These are phyloP conservation scores for Ganoderma meredithae DNA, from an alignment of 1,284 basidiomycete species.

Conservation along the genomic window DNA sequence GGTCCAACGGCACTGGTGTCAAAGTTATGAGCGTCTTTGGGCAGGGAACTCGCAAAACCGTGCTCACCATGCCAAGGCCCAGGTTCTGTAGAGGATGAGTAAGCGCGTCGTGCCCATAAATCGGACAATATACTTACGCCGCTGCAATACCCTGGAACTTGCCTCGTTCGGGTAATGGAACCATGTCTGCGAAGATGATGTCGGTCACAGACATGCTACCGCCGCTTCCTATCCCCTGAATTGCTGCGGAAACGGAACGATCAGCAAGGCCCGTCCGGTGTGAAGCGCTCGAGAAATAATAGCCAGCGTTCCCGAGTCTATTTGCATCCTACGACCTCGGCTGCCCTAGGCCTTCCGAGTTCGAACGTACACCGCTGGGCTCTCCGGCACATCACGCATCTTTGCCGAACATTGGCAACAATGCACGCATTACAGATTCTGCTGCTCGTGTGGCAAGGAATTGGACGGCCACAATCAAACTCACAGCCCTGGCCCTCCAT, in stretches of 20 bases:
- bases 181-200: conserved; percentile 53
- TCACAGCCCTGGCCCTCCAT: not conserved
- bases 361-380: not conserved
- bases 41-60: too few relatives aligned
- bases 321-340: not conserved
- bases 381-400: not conserved
- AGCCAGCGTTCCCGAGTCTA: not conserved
- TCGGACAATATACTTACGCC: conserved; percentile 17
- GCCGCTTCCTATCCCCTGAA: conserved; percentile 59
- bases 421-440: not conserved
- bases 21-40: not conserved
- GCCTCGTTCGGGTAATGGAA: conserved; percentile 31
- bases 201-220: conserved; percentile 49
- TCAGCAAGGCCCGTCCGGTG: not conserved
- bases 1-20: conserved; percentile 25
- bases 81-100: conserved; percentile 18
- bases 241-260: conserved; percentile 32
- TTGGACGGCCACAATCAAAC: too few relatives aligned
- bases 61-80: conserved; percentile 33
- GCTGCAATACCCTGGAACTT: conserved; percentile 30
- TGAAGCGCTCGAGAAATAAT: not conserved
- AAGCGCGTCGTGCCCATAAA: not conserved
- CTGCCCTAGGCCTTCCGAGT: not conserved
- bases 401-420: not conserved
- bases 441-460: not conserved